phyloP scores from a whole-genome alignment of 2,329 filamentous ascomycete genomes.

The Lachnellula arida region DNA sequence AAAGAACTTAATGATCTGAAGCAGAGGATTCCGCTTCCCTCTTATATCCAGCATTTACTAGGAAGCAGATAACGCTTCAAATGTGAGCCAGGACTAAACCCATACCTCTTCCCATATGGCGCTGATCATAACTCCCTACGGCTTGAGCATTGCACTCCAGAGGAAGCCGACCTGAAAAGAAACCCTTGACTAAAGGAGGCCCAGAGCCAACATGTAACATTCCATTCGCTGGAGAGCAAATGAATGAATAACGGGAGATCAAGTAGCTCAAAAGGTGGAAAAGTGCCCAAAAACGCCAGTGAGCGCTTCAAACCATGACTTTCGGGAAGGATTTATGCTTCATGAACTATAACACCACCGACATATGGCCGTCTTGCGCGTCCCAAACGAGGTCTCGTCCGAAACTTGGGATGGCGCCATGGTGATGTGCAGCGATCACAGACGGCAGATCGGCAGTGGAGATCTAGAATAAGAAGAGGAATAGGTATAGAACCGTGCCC shows the following conservation, averaged over 20 bases:
- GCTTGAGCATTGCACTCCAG: no score
- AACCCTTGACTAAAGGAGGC: background rate
- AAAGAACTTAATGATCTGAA: background rate
- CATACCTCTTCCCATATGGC: background rate
- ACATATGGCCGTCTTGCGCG: background rate
- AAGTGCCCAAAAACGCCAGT: background rate
- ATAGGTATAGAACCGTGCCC: background rate
- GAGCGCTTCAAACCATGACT: background rate
- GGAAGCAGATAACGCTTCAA: background rate
- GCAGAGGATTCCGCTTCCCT: background rate
- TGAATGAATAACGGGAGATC: background rate
- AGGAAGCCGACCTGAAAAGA: background rate
- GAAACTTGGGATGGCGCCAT: background rate
- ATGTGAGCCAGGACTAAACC: background rate
- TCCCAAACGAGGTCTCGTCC: background rate
- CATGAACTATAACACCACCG: background rate
- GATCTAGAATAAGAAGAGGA: background rate
- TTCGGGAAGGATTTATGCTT: background rate
- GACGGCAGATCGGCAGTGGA: background rate
- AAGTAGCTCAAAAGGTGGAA: background rate
- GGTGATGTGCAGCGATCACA: background rate
- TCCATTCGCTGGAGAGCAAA: background rate
- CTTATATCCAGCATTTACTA: background rate
- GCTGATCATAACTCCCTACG: no score
- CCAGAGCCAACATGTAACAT: background rate